These are phyloP conservation scores for Plasmodium inui DNA, from an alignment of 169 alveolate species.

Conservation along the genomic window DNA sequence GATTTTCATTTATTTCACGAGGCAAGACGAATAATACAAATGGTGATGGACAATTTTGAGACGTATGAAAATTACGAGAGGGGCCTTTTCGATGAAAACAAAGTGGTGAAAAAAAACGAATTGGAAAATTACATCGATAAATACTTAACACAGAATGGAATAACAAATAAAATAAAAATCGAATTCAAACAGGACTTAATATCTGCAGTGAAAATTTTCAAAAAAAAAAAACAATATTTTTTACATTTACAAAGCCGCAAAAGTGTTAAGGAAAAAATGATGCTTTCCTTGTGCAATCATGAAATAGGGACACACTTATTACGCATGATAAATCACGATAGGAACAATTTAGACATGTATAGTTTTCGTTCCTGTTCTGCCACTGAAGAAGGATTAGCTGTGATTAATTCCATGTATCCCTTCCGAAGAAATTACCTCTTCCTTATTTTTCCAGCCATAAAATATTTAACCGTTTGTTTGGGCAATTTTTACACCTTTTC, in stretches of 20 bases:
- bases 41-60: constrained; percentile 27
- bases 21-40: constrained; percentile 62
- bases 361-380: constrained; percentile 29
- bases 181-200: constrained; percentile 24
- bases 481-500: constrained; percentile 60
- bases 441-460: constrained; percentile 65
- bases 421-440: constrained; percentile 37
- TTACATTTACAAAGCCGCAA: constrained; percentile 32
- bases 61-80: constrained; percentile 62
- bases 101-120: constrained; percentile 32
- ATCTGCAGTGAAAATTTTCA: constrained; percentile 45
- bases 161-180: constrained; percentile 10
- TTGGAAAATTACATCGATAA: constrained; percentile 16
- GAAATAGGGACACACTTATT: constrained; percentile 76
- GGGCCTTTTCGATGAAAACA: neutral
- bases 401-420: constrained; percentile 71
- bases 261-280: constrained; percentile 34
- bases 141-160: constrained; percentile 24
- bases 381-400: constrained; percentile 78
- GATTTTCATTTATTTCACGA: constrained; percentile 60
- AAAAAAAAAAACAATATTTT: constrained; percentile 22
- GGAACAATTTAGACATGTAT: constrained; percentile 37
- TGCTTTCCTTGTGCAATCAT: constrained; percentile 64
- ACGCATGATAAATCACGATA: constrained; percentile 75
- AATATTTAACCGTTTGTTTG: constrained; percentile 74